These are phyloP conservation scores for Fusarium sacchari DNA, from an alignment of 2,329 filamentous ascomycete genomes.

Conservation along the genomic window DNA sequence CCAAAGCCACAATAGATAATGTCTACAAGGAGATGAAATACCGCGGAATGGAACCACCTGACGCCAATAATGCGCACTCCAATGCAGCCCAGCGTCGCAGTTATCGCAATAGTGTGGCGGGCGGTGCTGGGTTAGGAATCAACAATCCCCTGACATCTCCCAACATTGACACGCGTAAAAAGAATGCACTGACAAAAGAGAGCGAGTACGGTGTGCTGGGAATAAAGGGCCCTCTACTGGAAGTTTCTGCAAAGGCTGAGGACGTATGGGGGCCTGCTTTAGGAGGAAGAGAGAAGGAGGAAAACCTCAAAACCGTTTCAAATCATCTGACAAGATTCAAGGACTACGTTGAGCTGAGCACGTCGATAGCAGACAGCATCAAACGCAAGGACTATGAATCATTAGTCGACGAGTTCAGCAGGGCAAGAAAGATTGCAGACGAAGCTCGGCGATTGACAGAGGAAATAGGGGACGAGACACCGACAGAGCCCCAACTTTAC, in stretches of 20 bases:
- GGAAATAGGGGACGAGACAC: constrained; percentile 61
- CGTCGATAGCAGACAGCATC: constrained; percentile 82
- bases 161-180: constrained; percentile 70
- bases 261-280: constrained; percentile 97
- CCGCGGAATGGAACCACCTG: constrained; percentile 65
- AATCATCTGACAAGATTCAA: constrained; percentile 81
- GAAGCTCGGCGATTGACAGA: constrained; percentile 78
- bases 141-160: constrained; percentile 53
- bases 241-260: constrained; percentile 92
- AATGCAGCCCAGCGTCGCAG: constrained; percentile 75
- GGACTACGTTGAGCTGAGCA: constrained; percentile 83
- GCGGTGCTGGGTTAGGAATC: constrained; percentile 49
- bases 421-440: constrained; percentile 83
- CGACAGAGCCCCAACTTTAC: constrained; percentile 83
- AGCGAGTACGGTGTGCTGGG: constrained; percentile 89
- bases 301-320: constrained; percentile 81
- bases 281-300: constrained; percentile 90
- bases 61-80: constrained; percentile 56
- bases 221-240: constrained; percentile 87
- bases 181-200: constrained; percentile 92
- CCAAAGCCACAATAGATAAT: constrained; percentile 97
- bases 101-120: constrained; percentile 64
- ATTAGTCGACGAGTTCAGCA: constrained; percentile 85
- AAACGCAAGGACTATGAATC: constrained; percentile 91
- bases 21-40: constrained; percentile 98